Base-by-base conservation (phyloP, 371 early-diverging fungal genomes). In the Dipsacomyces acuminosporus region DNA sequence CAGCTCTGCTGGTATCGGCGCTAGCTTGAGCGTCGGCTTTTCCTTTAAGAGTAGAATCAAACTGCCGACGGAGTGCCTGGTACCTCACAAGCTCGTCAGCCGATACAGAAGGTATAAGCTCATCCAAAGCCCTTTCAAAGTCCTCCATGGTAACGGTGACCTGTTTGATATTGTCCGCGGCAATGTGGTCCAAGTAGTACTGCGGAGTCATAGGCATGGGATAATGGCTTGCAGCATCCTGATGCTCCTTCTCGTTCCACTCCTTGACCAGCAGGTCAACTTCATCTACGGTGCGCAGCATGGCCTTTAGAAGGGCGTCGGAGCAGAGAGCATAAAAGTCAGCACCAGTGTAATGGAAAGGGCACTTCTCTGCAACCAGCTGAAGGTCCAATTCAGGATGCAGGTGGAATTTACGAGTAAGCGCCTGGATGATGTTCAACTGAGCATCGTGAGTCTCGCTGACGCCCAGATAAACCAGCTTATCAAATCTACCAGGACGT, bases 271-370 rank as follows among this genome's bases (percentile, higher is more conserved):
- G 44, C 9, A 34, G 61, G 53, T 95, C 93, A n/a, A 96, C 84
- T 0, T 77, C 57, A 36, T 84, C 77, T 14, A 94, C 93, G 0
- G 86, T 90, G 41, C 96, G 84, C 7, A 90, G 76, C 83, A 95
- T 92, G 14, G 96, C 95, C 59, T 96, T 94, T 8, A 98, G 78
- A 83, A 94, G 89, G 2, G 98, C 93, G 65, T 96, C 96, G 17
- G 97, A 91, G 61, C 95, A 96, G 23, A 98, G 78, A 0, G 98
- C 98, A 67, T 98, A 97, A 58, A 96, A 91, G 71, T 98, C 98
- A 14, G 98, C 98, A 40, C 98, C 98, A 0, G 98, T 96, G 51
- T 89, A 90, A 61, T 90, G 85, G 67, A 90, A 86, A 8, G 94
- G 95, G 59, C 93, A 91, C 40, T 79, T 70, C 9, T 87, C 84